These are phyloP conservation scores for Starmera stellimalicola DNA, from an alignment of 1,139 yeast species.

Conservation along the genomic window DNA sequence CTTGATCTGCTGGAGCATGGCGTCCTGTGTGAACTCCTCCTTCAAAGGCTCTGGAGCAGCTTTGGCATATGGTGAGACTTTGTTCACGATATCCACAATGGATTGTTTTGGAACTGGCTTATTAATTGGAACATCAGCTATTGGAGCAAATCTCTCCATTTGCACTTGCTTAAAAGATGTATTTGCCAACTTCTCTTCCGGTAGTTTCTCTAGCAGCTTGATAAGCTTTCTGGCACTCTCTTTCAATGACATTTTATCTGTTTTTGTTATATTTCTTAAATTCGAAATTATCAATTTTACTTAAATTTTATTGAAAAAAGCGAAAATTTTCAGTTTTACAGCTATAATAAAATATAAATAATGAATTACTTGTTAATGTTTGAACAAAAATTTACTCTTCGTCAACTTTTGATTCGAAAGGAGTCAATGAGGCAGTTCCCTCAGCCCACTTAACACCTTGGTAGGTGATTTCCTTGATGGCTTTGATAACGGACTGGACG, in stretches of 20 bases:
- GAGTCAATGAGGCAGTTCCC: constrained; percentile 62
- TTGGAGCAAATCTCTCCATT: constrained; percentile 41
- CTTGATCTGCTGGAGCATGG: constrained; percentile 49
- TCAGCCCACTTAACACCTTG: constrained; percentile 73
- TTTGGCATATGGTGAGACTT: constrained; percentile 20
- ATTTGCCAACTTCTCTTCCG: constrained; percentile 58
- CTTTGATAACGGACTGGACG: constrained; percentile 64
- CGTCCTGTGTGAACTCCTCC: constrained; percentile 35
- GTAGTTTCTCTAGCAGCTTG: constrained; percentile 34
- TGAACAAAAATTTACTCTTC: constrained; percentile 8
- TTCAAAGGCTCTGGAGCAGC: constrained; percentile 30
- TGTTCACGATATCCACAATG: constrained; percentile 16
- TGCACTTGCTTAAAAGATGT: constrained; percentile 61
- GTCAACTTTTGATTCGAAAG: constrained; percentile 36
- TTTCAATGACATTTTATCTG: constrained; percentile 16
- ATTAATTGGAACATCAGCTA: constrained; percentile 29
- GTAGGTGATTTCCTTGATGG: constrained; percentile 70
- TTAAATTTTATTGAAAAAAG: too few relatives aligned
- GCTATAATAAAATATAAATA: neutral
- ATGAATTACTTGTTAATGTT: neutral
- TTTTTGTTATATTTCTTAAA: too few relatives aligned
- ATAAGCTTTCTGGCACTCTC: constrained; percentile 34
- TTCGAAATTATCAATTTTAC: too few relatives aligned
- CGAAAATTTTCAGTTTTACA: too few relatives aligned
- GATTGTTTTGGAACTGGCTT: constrained; percentile 7